Evolutionary conservation across 73 alveolate species (phyloP), one percentile per base, ranked within the genome.

Genomic region (Symbiodinium natans): DNA sequence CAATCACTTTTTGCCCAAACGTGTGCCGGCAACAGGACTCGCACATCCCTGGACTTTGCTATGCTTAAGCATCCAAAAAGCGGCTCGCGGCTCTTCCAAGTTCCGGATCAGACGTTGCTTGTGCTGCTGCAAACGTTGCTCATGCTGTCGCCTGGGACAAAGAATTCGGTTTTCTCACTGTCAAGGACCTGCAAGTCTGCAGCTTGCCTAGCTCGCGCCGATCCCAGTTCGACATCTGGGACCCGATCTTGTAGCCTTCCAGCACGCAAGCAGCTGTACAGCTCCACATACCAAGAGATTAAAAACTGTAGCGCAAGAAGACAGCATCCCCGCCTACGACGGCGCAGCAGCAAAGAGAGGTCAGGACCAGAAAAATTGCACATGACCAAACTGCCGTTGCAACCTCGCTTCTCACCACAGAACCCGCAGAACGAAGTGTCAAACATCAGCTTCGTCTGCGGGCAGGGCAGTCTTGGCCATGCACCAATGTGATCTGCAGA

Each of bases 401-500:
- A 15, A 89, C 95, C 95, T 89, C 43, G 7, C 38, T n/a, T n/a
- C n/a, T n/a, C n/a, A n/a, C 36, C 38, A 23, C 80, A 43, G 34
- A 46, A 23, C 3, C 92, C 27, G 17, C 63, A 25, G 89, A 23
- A 43, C 77, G 13, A n/a, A 27, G 17, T 84, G 42, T 31, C 33
- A 33, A 0, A 27, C 42, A 23, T 33, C 42, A 11, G 33, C 33
- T 34, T 33, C 40, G 23, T 80, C 88, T 80, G 36, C 17, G 88
- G 56, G 25, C 40, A 74, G 23, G 21, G 73, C 95, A 11, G 95
- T 89, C 40, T 89, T 89, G 86, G 95, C 86, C 86, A 68, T 54
- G 43, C 95, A 89, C 95, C 95, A 89, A 40, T 89, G 95, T 41
- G 43, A 27, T 25, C 86, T 59, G 86, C 95, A 89, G 86, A 89